Percentiles rank a stretch among this genome's conserved stretches.
Evolutionary conservation across 306 rosid genomes (phyloP).

Genomic region (peach (Prunus persica)): Prunus_persica_NCBIv2 NC_034009.1:9605001-9605500

Average conservation of each 20-base stretch:
- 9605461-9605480: neutral
- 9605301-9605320: neutral
- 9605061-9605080: conserved; percentile 1
- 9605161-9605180: neutral
- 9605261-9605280: neutral
- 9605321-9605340: neutral
- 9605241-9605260: neutral
- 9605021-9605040: neutral
- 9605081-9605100: neutral
- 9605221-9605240: neutral
- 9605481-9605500: neutral
- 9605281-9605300: conserved; percentile 3
- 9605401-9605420: neutral
- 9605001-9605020: neutral
- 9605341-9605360: neutral
- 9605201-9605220: neutral
- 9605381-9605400: neutral
- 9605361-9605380: neutral
- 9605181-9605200: neutral
- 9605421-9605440: neutral
- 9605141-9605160: neutral
- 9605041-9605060: neutral
- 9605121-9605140: neutral
- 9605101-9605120: neutral
- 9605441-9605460: neutral